Percentiles rank a stretch among this genome's conserved stretches.
phyloP scores from a whole-genome alignment of 2,329 filamentous ascomycete species.

The Anthostomella pinea region DNA sequence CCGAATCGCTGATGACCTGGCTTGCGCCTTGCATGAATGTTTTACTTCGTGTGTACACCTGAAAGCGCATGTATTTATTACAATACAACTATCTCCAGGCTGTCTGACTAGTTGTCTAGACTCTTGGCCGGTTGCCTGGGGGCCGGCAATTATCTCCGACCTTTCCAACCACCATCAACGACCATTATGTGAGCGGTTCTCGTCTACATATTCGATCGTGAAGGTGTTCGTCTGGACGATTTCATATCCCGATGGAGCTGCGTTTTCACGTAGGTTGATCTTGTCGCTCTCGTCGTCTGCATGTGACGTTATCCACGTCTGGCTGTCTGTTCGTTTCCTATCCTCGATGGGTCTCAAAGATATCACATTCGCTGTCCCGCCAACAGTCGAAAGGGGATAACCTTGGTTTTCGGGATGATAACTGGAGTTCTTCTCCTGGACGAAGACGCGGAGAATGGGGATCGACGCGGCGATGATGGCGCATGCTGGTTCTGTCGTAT shows the following conservation, averaged over 20 bases:
- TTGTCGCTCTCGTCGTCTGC: conserved; percentile 8
- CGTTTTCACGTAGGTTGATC: conserved; percentile 6
- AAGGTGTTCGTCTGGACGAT: conserved; percentile 12
- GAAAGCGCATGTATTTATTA: no score
- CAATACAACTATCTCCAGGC: no score
- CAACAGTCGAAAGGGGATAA: no score
- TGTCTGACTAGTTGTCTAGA: no score
- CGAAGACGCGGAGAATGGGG: conserved; percentile 14
- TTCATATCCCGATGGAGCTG: not conserved
- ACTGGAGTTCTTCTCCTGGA: conserved; percentile 4
- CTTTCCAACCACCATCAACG: no score
- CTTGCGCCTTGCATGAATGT: no score
- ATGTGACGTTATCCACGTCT: conserved; percentile 8
- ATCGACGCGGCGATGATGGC: conserved; percentile 14
- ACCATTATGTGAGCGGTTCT: not conserved
- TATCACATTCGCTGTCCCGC: conserved; percentile 8
- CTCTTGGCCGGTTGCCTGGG: no score
- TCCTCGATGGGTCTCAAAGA: conserved; percentile 7
- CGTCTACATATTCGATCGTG: conserved; percentile 10
- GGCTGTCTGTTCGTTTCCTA: conserved; percentile 3
- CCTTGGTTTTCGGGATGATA: conserved; percentile 7
- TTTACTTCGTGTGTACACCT: no score
- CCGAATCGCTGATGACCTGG: no score
- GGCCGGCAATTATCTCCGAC: no score
- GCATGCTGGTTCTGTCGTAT: conserved; percentile 10